Percentiles rank a stretch among this genome's conserved stretches.
These are phyloP conservation scores for Penicillium steckii DNA, from an alignment of 495 filamentous ascomycete genomes.

Conservation along the genomic window DNA sequence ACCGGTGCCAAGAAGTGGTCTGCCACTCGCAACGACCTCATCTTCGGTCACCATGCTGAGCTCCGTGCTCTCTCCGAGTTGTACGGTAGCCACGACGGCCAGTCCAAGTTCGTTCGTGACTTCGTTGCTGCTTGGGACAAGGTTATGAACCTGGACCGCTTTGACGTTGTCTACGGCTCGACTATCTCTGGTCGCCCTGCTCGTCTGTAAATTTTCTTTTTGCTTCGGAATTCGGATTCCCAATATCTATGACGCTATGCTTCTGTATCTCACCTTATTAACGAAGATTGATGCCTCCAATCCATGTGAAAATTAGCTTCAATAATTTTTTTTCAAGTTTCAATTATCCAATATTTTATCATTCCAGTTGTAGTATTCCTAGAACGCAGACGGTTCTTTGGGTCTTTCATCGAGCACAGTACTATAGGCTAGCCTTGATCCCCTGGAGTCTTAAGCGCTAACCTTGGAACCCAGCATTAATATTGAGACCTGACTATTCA, in stretches of 20 bases:
- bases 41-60: constrained; percentile 70
- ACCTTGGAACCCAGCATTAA: no score
- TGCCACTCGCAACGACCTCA: constrained; percentile 64
- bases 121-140: constrained; percentile 70
- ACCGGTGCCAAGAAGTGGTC: constrained; percentile 66
- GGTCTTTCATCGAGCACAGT: no score
- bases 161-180: constrained; percentile 43
- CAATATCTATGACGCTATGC: background rate
- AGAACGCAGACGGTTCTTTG: no score
- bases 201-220: constrained; percentile 19
- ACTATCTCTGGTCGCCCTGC: constrained; percentile 18
- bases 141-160: constrained; percentile 70
- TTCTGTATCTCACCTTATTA: background rate
- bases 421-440: no score
- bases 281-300: constrained; percentile 1
- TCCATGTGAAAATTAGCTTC: background rate
- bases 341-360: background rate
- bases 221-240: background rate
- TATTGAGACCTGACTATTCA: no score
- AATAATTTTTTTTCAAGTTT: background rate
- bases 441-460: no score
- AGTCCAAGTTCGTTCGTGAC: constrained; percentile 65
- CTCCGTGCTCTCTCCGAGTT: constrained; percentile 67
- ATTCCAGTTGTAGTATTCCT: no score
- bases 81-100: constrained; percentile 53